phyloP scores from a whole-genome alignment of 2,329 filamentous ascomycete species.

The Clonostachys solani region DNA sequence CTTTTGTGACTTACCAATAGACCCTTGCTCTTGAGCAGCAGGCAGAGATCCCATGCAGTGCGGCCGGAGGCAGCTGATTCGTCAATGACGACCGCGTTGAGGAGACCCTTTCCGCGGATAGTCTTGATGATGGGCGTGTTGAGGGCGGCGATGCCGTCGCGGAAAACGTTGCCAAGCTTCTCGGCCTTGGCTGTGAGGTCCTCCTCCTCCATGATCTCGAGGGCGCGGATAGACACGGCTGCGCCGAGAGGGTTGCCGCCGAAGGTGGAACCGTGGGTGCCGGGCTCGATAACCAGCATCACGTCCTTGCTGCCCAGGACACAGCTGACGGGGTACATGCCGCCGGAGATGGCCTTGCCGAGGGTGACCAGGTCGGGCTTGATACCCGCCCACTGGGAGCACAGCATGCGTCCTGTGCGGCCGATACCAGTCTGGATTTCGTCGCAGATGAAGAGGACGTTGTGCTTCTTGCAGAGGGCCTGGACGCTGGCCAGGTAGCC shows the following conservation, averaged over 20 bases:
- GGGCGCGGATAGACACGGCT: constrained; percentile 88
- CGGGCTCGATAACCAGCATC: constrained; percentile 94
- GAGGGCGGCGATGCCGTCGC: constrained; percentile 70
- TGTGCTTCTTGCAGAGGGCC: constrained; percentile 88
- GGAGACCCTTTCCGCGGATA: constrained; percentile 85
- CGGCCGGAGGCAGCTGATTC: constrained; percentile 81
- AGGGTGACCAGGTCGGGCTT: constrained; percentile 93
- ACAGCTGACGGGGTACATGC: constrained; percentile 98
- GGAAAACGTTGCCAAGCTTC: constrained; percentile 76
- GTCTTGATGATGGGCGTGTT: constrained; percentile 75
- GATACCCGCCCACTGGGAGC: constrained; percentile 90
- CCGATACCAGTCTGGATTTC: constrained; percentile 99
- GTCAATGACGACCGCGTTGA: constrained; percentile 96
- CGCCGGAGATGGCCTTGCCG: constrained; percentile 95
- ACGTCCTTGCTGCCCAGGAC: constrained; percentile 85
- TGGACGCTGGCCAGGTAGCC: constrained; percentile 79
- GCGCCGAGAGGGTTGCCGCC: constrained; percentile 95
- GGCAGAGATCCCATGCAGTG: constrained; percentile 92
- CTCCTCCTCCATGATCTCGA: constrained; percentile 92
- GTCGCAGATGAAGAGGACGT: constrained; percentile 93
- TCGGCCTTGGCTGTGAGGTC: constrained; percentile 81
- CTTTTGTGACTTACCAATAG: constrained; percentile 64
- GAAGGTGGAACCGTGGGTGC: constrained; percentile 97
- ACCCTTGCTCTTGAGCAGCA: constrained; percentile 93
- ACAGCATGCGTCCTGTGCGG: constrained; percentile 89